phyloP scores from a whole-genome alignment of 2,329 filamentous ascomycete genomes.

The Elsinoe perseae region DNA sequence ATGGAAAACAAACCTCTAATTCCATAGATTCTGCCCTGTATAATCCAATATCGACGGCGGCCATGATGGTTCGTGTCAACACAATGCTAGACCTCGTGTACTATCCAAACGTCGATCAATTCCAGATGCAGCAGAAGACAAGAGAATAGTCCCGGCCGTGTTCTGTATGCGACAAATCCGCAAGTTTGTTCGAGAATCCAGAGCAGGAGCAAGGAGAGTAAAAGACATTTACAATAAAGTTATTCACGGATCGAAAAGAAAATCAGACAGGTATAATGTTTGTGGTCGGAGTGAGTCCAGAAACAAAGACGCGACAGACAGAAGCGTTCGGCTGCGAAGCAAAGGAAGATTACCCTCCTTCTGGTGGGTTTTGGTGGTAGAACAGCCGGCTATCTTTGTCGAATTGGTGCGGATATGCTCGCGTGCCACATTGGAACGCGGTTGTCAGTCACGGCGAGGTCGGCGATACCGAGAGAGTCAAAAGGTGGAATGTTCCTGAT shows the following conservation, averaged over 20 bases:
- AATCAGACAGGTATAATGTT: constrained; percentile 6
- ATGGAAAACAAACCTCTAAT: neutral
- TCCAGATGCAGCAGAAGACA: neutral
- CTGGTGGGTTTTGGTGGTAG: neutral
- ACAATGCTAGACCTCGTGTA: constrained; percentile 1
- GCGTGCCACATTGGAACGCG: constrained; percentile 12
- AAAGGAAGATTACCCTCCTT: neutral
- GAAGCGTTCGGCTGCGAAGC: neutral
- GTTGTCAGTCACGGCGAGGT: too few species aligned
- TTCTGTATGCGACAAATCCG: neutral
- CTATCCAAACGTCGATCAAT: neutral
- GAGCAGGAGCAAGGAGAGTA: neutral
- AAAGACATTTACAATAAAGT: constrained; percentile 13
- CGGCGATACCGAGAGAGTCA: neutral
- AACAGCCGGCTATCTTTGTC: constrained; percentile 8
- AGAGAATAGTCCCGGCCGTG: neutral
- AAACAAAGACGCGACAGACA: constrained; percentile 12
- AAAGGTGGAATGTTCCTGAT: constrained; percentile 1
- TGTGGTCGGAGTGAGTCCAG: constrained; percentile 10
- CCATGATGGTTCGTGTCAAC: constrained; percentile 2
- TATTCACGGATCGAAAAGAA: neutral
- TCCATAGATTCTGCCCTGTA: constrained; percentile 7
- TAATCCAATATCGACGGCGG: neutral
- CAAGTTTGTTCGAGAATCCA: neutral
- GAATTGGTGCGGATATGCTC: constrained; percentile 1